phyloP scores from a whole-genome alignment of 179 eudicot species.

The Heliamphora pulchella region DNA sequence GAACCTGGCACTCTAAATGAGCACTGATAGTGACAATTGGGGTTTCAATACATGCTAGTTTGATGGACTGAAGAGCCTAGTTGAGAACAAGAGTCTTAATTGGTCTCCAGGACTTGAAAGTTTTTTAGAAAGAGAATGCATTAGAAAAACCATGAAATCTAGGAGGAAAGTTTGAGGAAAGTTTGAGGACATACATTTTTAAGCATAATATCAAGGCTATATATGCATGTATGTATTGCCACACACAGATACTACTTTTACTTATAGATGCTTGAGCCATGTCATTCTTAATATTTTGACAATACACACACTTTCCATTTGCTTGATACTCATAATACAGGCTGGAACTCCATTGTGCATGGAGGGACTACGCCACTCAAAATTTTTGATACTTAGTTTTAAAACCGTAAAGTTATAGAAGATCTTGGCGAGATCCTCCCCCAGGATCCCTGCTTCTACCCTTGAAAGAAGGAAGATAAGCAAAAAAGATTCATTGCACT shows the following conservation, averaged over 20 bases:
- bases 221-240: background rate
- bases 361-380: background rate
- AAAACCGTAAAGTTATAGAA: too few species aligned
- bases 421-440: too few species aligned
- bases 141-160: too few species aligned
- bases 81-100: too few species aligned
- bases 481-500: background rate
- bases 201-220: background rate
- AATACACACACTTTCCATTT: background rate
- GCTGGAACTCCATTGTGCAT: background rate
- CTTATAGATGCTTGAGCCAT: background rate
- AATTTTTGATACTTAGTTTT: background rate
- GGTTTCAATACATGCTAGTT: background rate
- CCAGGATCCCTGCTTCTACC: too few species aligned
- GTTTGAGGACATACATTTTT: background rate
- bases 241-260: background rate
- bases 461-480: too few species aligned
- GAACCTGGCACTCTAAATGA: background rate
- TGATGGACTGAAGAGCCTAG: background rate
- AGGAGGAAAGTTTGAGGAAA: too few species aligned
- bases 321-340: background rate
- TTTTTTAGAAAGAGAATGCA: background rate
- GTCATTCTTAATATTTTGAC: background rate
- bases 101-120: conserved; percentile 5
- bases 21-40: background rate